Evolutionary conservation across 306 rosid genomes (phyloP).

Genomic region (Pachyrhizus erosus): DNA sequence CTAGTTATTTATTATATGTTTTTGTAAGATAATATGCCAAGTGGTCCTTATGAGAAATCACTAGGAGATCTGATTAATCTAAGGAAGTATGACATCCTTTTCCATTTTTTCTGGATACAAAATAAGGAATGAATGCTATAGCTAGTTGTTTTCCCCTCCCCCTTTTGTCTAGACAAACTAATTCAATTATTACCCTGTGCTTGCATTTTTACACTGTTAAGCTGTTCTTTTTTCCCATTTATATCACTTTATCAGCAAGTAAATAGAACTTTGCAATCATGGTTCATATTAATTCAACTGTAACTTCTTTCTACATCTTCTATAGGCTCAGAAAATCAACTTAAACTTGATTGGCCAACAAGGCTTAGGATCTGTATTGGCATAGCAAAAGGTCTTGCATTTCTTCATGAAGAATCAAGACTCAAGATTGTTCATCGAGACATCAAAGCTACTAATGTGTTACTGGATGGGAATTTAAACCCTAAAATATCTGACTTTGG

Average conservation of each 20-base stretch:
- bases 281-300: neutral
- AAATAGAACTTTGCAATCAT: neutral
- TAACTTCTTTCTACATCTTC: slow-evolving; percentile 15
- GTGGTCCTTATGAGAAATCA: slow-evolving; percentile 26
- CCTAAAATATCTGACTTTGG: slow-evolving; percentile 81
- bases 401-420: slow-evolving; percentile 67
- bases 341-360: slow-evolving; percentile 62
- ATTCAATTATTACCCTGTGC: neutral
- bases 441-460: slow-evolving; percentile 64
- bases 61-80: neutral
- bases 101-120: neutral
- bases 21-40: neutral
- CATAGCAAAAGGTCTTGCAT: slow-evolving; percentile 70
- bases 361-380: slow-evolving; percentile 70
- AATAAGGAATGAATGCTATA: neutral
- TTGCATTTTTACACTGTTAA: neutral
- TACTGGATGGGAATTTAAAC: slow-evolving; percentile 61
- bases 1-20: neutral
- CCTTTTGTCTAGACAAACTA: neutral
- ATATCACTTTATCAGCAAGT: neutral
- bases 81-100: neutral
- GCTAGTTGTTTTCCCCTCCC: neutral
- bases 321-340: slow-evolving; percentile 37
- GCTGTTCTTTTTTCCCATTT: neutral
- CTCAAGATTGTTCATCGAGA: slow-evolving; percentile 75